Evolutionary conservation across 2,329 filamentous ascomycete genomes (phyloP).

Genomic region (Tolypocladium cylindrosporum): DNA sequence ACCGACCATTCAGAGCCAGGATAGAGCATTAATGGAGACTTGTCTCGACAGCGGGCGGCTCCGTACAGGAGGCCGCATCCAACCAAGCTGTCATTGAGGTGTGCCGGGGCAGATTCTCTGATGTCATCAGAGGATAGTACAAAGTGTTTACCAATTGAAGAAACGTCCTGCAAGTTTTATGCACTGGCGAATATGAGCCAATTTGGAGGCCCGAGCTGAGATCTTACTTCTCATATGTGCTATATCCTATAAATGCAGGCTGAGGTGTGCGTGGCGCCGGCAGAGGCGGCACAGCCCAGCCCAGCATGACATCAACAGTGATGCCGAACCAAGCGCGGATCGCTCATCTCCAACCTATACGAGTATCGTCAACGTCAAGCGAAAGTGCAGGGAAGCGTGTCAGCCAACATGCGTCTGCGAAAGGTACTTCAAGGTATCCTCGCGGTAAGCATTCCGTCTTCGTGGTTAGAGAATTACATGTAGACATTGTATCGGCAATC

Average conservation of each 20-base stretch:
- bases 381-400: neutral
- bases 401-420: neutral
- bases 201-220: neutral
- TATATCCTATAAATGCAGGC: neutral
- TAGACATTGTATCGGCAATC: neutral
- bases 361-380: neutral
- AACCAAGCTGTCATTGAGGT: too few species aligned
- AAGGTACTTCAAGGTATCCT: neutral
- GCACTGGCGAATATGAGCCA: too few species aligned
- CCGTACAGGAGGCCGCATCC: too few species aligned
- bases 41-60: too few species aligned
- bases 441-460: neutral
- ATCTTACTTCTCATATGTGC: neutral
- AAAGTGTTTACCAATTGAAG: too few species aligned
- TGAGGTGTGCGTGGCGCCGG: neutral
- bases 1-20: too few species aligned
- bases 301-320: neutral
- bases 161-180: too few species aligned
- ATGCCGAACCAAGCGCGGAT: neutral
- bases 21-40: too few species aligned
- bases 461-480: neutral
- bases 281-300: neutral
- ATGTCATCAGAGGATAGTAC: too few species aligned
- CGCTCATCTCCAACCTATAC: neutral
- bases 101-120: too few species aligned